Evolutionary conservation across 1,139 yeast species (phyloP).

Genomic region (Geotrichum carabidarum): DNA sequence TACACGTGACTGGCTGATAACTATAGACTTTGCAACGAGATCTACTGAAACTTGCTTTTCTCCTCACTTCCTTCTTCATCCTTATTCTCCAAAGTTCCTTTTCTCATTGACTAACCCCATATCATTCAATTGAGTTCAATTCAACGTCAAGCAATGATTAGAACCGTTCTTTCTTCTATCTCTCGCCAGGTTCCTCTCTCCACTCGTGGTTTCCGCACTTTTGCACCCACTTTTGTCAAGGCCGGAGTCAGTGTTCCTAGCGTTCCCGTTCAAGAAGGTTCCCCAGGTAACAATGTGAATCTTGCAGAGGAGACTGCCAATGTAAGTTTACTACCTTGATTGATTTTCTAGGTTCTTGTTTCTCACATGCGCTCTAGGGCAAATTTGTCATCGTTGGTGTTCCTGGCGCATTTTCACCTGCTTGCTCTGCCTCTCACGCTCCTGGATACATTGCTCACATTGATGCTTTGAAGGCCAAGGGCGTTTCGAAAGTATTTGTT

Average conservation of each 20-base stretch:
- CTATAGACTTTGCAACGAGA: neutral
- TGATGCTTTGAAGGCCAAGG: slow-evolving; percentile 56
- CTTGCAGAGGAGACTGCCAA: slow-evolving; percentile 50
- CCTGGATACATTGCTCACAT: slow-evolving; percentile 65
- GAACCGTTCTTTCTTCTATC: slow-evolving; percentile 4
- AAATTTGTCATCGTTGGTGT: slow-evolving; percentile 69
- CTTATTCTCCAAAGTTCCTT: neutral
- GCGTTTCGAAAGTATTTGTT: slow-evolving; percentile 54
- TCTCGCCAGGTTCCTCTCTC: slow-evolving; percentile 9
- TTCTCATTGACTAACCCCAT: neutral
- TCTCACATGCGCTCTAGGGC: slow-evolving; percentile 35
- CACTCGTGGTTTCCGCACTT: slow-evolving; percentile 28
- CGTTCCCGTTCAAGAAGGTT: slow-evolving; percentile 51
- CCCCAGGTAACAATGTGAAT: slow-evolving; percentile 63
- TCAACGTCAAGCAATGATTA: slow-evolving; percentile 6
- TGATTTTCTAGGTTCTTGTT: neutral
- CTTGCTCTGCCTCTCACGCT: slow-evolving; percentile 70
- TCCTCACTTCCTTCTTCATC: neutral
- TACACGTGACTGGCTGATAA: too few relatives aligned
- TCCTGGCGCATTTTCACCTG: slow-evolving; percentile 90
- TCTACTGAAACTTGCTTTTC: neutral
- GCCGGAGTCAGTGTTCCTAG: slow-evolving; percentile 50
- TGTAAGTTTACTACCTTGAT: slow-evolving; percentile 21
- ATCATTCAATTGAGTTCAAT: neutral
- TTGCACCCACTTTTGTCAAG: slow-evolving; percentile 29